A percentile compares a stretch with the other conserved stretches of the same genome.
Evolutionary conservation across 441 rosid genomes (phyloP).

Genomic region (Erodium trifolium): DNA sequence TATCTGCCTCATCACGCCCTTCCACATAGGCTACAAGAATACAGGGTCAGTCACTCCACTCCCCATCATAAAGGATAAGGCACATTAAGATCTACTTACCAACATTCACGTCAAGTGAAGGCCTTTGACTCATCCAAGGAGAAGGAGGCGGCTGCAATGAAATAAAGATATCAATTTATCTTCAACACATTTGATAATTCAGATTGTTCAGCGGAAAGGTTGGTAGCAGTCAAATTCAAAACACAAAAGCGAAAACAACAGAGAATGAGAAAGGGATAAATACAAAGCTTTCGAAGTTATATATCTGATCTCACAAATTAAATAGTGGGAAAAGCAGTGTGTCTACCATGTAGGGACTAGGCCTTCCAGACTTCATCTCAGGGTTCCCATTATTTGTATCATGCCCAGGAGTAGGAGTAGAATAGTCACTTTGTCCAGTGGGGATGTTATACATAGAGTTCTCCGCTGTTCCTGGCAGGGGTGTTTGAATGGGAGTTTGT

Average conservation of each 20-base stretch:
- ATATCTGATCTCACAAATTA: not conserved
- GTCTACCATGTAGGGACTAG: conserved; percentile 74
- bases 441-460: conserved; percentile 78
- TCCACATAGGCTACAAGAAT: conserved; percentile 72
- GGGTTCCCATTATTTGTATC: conserved; percentile 48
- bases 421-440: conserved; percentile 78
- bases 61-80: conserved; percentile 7
- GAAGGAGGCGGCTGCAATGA: conserved; percentile 72
- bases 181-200: not conserved
- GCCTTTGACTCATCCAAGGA: conserved; percentile 77
- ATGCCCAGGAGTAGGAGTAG: conserved; percentile 49
- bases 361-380: conserved; percentile 65
- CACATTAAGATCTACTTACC: conserved; percentile 46
- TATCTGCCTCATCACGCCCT: conserved; percentile 81
- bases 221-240: not conserved
- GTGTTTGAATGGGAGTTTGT: conserved; percentile 86
- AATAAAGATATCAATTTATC: conserved; percentile 15
- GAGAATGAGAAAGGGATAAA: no score
- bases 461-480: conserved; percentile 46
- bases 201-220: no score
- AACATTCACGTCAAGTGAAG: conserved; percentile 84
- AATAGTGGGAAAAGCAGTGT: not conserved
- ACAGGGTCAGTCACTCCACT: conserved; percentile 17
- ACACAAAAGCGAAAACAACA: not conserved
- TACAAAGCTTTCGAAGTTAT: conserved; percentile 7